Conservation (phyloP, 2,329 filamentous ascomycete genomes). For the Aspergillus fructus region DNA sequence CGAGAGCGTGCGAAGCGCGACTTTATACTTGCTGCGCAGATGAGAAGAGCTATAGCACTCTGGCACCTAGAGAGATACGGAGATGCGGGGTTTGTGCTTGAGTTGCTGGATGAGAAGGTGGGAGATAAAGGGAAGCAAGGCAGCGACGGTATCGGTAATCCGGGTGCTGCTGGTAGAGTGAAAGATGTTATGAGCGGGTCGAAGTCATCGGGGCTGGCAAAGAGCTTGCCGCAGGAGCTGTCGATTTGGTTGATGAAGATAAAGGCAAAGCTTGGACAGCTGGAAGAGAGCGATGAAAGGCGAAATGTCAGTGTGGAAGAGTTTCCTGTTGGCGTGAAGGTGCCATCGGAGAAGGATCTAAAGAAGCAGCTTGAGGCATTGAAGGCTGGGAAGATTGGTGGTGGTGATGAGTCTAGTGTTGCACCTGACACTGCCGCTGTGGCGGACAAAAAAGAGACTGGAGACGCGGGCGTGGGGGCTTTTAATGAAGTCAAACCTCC, state of each 20-base stretch:
- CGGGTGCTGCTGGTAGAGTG: conserved; percentile 27
- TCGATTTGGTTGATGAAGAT: conserved; percentile 61
- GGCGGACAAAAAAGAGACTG: neutral
- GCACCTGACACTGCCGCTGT: neutral
- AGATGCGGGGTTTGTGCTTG: conserved; percentile 71
- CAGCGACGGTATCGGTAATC: conserved; percentile 28
- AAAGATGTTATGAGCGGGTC: conserved; percentile 30
- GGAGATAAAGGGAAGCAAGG: conserved; percentile 40
- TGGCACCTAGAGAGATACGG: conserved; percentile 69
- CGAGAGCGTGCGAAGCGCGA: conserved; percentile 69
- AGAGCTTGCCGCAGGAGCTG: conserved; percentile 37
- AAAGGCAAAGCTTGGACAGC: conserved; percentile 49
- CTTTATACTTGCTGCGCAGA: conserved; percentile 76
- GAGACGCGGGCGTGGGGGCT: neutral
- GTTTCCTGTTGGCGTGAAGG: conserved; percentile 49
- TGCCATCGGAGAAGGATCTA: conserved; percentile 43
- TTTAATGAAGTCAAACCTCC: conserved; percentile 1
- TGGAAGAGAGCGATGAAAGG: conserved; percentile 52
- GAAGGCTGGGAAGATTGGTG: conserved; percentile 24
- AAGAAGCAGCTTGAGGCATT: conserved; percentile 34
- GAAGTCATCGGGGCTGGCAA: conserved; percentile 17
- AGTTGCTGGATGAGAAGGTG: conserved; percentile 52
- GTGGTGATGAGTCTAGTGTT: neutral
- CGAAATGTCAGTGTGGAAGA: conserved; percentile 51
- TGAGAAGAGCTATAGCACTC: conserved; percentile 73